A percentile compares a stretch with the other conserved stretches of the same genome.
Evolutionary conservation across 2,329 filamentous ascomycete species (phyloP).

Genomic region (Aureobasidium uvarum): DNA sequence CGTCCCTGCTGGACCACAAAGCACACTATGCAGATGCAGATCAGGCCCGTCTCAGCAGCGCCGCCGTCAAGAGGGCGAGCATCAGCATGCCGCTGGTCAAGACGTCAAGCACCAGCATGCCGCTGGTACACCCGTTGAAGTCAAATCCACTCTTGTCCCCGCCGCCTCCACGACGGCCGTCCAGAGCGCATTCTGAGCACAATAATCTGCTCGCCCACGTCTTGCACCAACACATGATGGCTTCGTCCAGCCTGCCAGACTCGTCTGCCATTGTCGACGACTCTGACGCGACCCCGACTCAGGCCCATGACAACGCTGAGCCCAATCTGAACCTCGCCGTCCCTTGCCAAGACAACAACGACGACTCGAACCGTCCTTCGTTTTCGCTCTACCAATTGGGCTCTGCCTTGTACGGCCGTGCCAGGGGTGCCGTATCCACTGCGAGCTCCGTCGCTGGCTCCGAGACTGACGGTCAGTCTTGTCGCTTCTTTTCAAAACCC

Average conservation of each 20-base stretch:
- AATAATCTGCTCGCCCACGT: constrained; percentile 33
- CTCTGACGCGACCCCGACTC: constrained; percentile 36
- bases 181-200: constrained; percentile 9
- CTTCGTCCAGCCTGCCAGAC: constrained; percentile 30
- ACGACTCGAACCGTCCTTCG: constrained; percentile 64
- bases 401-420: constrained; percentile 55
- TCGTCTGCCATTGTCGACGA: constrained; percentile 51
- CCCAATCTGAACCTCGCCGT: constrained; percentile 19
- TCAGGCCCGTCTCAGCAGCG: constrained; percentile 47
- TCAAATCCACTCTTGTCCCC: constrained; percentile 12
- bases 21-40: constrained; percentile 60
- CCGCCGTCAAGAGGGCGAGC: constrained; percentile 59
- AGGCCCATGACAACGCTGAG: constrained; percentile 53
- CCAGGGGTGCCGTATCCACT: constrained; percentile 51
- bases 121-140: constrained; percentile 43
- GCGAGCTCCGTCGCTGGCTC: constrained; percentile 46
- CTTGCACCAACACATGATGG: constrained; percentile 39
- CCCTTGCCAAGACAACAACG: constrained; percentile 35
- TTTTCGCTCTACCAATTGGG: constrained; percentile 68
- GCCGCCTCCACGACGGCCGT: constrained; percentile 27
- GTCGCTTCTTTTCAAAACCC: background rate
- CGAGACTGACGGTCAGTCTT: constrained; percentile 43
- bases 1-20: constrained; percentile 49
- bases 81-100: constrained; percentile 58
- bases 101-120: background rate